Evolutionary conservation across 164 flowering plant species (phyloP), one percentile per base, ranked within the genome.

Genomic region (Saururus chinensis): DNA sequence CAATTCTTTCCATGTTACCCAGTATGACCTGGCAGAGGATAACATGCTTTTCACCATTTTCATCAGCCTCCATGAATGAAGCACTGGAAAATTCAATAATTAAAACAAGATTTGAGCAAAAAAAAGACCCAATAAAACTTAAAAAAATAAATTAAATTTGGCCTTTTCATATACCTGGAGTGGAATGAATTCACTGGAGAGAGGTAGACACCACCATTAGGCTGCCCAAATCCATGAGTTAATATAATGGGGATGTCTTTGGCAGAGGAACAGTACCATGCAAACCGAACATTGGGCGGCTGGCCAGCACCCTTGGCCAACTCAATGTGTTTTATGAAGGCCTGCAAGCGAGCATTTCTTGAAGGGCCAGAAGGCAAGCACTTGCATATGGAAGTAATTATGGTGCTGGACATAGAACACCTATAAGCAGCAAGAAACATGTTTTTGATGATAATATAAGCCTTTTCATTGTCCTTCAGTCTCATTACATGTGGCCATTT

Each of bases 11-110:
- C 21, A 74, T 66, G 20, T 67, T 82, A 0, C 95, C 91, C 63
- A 82, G 37, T 57, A 85, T 63, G 40, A 85, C 81, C 22, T 81
- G 79, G 54, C 91, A 83, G 8, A 87, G 58, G 11, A 85, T 23
- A 1, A 80, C 53, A 72, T 85, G 87, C 61, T 70, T 75, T 57
- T 74, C 78, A 0, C 81, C 87, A 62, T 79, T 74, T 1, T 68
- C 73, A 60, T 80, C 49, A 45, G 49, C 49, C 14, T 45, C 49
- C 49, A 45, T 45, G 13, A 12, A 45, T 45, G 49, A 45, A 2
- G 11, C 7, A 17, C 49, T 45, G 14, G 17, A 12, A 45, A 45
- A 12, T 7, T 1, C 49, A 45, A 45, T 13, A 2, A 12, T 45
- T 45, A 45, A 17, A 45, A 45, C 49, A 45, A 45, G 49, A 9